A percentile compares a stretch with the other conserved stretches of the same genome.
phyloP scores from a whole-genome alignment of 2,329 filamentous ascomycete genomes.

The Acarospora socialis region DNA sequence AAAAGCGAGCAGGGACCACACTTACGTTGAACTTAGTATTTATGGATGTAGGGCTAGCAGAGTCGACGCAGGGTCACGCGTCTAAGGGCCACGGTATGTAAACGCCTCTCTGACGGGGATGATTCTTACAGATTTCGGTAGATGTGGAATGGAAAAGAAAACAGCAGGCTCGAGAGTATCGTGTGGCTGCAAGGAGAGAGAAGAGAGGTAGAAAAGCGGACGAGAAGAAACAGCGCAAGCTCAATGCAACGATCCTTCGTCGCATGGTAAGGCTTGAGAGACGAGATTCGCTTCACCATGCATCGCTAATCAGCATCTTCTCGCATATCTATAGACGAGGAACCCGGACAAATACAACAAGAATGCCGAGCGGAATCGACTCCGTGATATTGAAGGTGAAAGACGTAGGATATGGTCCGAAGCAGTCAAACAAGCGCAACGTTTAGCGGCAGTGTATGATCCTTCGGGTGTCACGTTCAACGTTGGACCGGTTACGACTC shows the following conservation, averaged over 20 bases:
- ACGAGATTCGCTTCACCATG: neutral
- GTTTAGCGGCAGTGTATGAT: slow-evolving; percentile 20
- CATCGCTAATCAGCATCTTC: neutral
- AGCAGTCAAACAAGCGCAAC: slow-evolving; percentile 20
- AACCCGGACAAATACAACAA: slow-evolving; percentile 23
- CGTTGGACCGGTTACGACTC: slow-evolving; percentile 17
- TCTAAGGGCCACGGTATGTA: no score
- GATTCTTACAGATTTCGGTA: no score
- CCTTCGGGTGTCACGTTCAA: slow-evolving; percentile 21
- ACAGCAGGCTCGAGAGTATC: slow-evolving; percentile 14
- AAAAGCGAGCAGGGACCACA: no score
- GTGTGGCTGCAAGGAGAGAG: slow-evolving; percentile 13
- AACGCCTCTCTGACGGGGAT: no score
- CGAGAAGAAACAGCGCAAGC: slow-evolving; percentile 16
- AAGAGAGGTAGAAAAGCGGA: slow-evolving; percentile 15
- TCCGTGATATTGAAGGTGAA: slow-evolving; percentile 20
- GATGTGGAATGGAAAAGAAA: slow-evolving; percentile 24
- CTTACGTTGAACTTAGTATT: no score
- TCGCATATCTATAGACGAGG: slow-evolving; percentile 15
- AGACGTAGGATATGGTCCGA: slow-evolving; percentile 18
- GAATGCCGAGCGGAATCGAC: slow-evolving; percentile 22
- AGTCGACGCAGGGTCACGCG: no score
- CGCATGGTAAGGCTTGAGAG: slow-evolving; percentile 17
- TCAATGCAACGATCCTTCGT: slow-evolving; percentile 16
- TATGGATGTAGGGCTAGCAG: no score